phyloP scores from a whole-genome alignment of 2,329 filamentous ascomycete species.

The Lojkania enalia region DNA sequence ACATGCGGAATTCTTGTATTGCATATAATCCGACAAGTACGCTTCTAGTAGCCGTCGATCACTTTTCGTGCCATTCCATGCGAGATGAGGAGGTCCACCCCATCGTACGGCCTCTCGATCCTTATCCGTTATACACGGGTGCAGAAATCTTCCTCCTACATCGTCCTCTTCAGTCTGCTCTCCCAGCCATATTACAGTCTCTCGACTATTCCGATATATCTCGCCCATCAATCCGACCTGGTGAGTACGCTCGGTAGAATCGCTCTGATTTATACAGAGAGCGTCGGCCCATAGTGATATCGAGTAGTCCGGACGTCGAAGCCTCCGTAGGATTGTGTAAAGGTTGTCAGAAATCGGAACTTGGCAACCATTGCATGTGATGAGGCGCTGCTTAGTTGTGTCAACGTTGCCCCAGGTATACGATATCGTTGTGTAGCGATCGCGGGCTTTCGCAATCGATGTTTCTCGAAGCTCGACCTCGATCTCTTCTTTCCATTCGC shows the following conservation, averaged over 20 bases:
- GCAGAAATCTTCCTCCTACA: constrained; percentile 10
- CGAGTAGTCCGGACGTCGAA: constrained; percentile 9
- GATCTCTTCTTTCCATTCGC: constrained; percentile 12
- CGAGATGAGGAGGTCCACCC: constrained; percentile 11
- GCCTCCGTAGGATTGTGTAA: constrained; percentile 15
- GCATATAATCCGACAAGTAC: constrained; percentile 9
- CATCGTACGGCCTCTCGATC: constrained; percentile 2
- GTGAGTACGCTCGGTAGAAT: constrained; percentile 11
- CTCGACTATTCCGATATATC: constrained; percentile 14
- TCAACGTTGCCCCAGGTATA: constrained; percentile 17
- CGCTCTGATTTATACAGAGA: constrained; percentile 17
- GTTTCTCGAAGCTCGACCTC: constrained; percentile 7
- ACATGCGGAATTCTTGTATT: too few relatives aligned
- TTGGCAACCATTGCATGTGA: constrained; percentile 13
- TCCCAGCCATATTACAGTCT: constrained; percentile 19
- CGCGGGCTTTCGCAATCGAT: constrained; percentile 10
- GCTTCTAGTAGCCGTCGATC: constrained; percentile 7
- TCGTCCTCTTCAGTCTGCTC: constrained; percentile 14
- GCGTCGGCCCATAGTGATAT: constrained; percentile 16
- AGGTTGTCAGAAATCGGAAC: constrained; percentile 20
- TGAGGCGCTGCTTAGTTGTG: constrained; percentile 10
- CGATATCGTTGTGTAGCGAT: constrained; percentile 17
- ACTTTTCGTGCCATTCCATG: constrained; percentile 10
- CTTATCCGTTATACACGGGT: constrained; percentile 6
- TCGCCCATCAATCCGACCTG: constrained; percentile 19